phyloP scores from a whole-genome alignment of 371 early-diverging fungal genomes.

The Mucor saturninus region DNA sequence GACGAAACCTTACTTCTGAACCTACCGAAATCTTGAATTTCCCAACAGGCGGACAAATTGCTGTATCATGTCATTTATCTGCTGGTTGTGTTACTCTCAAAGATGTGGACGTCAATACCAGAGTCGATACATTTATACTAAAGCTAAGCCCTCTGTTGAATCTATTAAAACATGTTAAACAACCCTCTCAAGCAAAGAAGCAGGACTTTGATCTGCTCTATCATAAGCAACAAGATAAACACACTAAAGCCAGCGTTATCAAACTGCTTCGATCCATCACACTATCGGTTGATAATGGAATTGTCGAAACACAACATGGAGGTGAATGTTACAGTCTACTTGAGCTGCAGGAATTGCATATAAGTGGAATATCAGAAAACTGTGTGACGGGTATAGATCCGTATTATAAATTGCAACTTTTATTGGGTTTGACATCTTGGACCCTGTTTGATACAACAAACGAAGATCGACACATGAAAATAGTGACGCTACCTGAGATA shows the following conservation, averaged over 20 bases:
- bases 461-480: constrained; percentile 15
- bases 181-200: not conserved
- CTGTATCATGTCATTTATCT: constrained; percentile 52
- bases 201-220: not conserved
- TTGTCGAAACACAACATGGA: constrained; percentile 21
- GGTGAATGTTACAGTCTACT: constrained; percentile 18
- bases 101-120: constrained; percentile 39
- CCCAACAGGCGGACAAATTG: constrained; percentile 38
- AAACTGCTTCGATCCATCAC: constrained; percentile 27
- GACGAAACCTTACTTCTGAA: not conserved
- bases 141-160: constrained; percentile 12
- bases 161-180: constrained; percentile 6
- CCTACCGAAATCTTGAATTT: constrained; percentile 29
- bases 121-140: constrained; percentile 5
- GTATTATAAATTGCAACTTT: constrained; percentile 26
- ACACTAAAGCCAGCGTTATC: constrained; percentile 4
- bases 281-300: constrained; percentile 26
- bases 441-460: constrained; percentile 22
- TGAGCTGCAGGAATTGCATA: constrained; percentile 17
- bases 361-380: constrained; percentile 11
- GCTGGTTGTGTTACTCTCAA: constrained; percentile 54
- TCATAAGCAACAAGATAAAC: constrained; percentile 1
- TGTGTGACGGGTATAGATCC: constrained; percentile 21
- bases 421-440: constrained; percentile 21
- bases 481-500: constrained; percentile 24